Evolutionary conservation across 2,329 filamentous ascomycete species (phyloP).

Genomic region (Cladophialophora carrionii): DNA sequence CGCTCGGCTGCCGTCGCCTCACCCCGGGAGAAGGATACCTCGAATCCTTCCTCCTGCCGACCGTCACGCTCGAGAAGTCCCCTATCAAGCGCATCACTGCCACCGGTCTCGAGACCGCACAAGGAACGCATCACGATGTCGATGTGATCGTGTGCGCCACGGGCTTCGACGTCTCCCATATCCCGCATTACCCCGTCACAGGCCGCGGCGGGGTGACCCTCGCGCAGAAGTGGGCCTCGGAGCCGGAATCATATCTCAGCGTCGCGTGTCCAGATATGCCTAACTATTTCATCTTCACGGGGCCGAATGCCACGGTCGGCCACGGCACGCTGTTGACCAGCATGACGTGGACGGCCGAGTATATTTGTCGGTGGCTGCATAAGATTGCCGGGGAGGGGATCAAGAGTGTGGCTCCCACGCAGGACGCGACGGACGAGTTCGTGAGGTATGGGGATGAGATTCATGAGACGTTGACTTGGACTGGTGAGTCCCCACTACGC

Average conservation of each 20-base stretch:
- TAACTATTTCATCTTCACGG: constrained; percentile 45
- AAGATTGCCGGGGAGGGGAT: constrained; percentile 45
- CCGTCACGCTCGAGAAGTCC: constrained; percentile 43
- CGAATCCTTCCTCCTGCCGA: constrained; percentile 51
- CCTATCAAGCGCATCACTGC: constrained; percentile 44
- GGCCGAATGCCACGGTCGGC: constrained; percentile 40
- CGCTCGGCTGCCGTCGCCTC: constrained; percentile 52
- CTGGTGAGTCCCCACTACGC: neutral
- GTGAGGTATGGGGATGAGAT: constrained; percentile 43
- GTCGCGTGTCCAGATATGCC: constrained; percentile 40
- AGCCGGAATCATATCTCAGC: constrained; percentile 41
- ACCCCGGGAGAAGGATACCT: constrained; percentile 59
- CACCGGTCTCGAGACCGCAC: constrained; percentile 38
- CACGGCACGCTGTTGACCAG: constrained; percentile 41
- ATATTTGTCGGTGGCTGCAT: constrained; percentile 41
- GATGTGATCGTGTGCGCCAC: constrained; percentile 48
- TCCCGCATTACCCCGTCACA: constrained; percentile 44
- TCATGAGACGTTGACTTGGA: constrained; percentile 41
- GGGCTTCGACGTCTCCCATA: constrained; percentile 47
- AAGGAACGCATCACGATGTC: constrained; percentile 37
- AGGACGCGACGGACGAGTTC: constrained; percentile 43
- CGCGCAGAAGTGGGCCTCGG: constrained; percentile 39
- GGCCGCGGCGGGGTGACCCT: constrained; percentile 41
- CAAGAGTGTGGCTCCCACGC: constrained; percentile 39
- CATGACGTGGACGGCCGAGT: constrained; percentile 40